A percentile compares a stretch with the other conserved stretches of the same genome.
Evolutionary conservation across 139 green algal species (phyloP).

Genomic region (Micractinium conductrix): DNA sequence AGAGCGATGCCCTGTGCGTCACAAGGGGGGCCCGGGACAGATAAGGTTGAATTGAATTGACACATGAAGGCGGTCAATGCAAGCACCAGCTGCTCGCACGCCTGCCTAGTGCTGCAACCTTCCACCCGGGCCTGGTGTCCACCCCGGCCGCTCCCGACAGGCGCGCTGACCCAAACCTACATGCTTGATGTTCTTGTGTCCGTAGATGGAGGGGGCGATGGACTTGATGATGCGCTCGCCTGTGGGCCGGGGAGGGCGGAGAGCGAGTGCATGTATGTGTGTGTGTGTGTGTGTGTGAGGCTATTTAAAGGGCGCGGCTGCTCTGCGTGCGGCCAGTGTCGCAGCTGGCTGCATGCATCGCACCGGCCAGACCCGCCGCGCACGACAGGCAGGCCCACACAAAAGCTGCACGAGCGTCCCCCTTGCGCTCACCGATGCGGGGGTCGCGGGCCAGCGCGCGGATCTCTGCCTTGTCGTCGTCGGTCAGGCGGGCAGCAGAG

Average conservation of each 20-base stretch:
- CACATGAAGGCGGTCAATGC: too few species aligned
- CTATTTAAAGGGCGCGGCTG: too few species aligned
- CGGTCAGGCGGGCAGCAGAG: conserved; percentile 77
- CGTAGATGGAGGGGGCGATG: conserved; percentile 99
- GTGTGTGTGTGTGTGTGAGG: too few species aligned
- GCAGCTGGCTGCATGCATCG: not conserved
- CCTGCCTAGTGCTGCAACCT: too few species aligned
- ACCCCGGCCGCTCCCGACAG: too few species aligned
- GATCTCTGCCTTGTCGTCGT: conserved; percentile 92
- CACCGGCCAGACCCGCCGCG: not conserved
- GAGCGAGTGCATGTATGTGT: too few species aligned
- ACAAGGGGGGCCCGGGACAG: too few species aligned
- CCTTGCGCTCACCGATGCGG: conserved; percentile 65
- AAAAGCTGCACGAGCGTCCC: not conserved
- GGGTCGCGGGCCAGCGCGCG: conserved; percentile 78
- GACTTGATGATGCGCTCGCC: conserved; percentile 89
- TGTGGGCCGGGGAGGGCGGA: not conserved
- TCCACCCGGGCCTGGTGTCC: too few species aligned
- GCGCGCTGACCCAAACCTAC: too few species aligned
- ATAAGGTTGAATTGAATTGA: too few species aligned
- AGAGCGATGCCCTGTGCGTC: conserved; percentile 91
- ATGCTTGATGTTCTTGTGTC: conserved; percentile 98
- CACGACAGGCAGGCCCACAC: not conserved
- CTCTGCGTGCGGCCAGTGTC: too few species aligned
- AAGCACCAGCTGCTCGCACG: too few species aligned